Evolutionary conservation across 768 basidiomycete species (phyloP), one percentile per base, ranked within the genome.

Genomic region (Tephrocybe rancida): DNA sequence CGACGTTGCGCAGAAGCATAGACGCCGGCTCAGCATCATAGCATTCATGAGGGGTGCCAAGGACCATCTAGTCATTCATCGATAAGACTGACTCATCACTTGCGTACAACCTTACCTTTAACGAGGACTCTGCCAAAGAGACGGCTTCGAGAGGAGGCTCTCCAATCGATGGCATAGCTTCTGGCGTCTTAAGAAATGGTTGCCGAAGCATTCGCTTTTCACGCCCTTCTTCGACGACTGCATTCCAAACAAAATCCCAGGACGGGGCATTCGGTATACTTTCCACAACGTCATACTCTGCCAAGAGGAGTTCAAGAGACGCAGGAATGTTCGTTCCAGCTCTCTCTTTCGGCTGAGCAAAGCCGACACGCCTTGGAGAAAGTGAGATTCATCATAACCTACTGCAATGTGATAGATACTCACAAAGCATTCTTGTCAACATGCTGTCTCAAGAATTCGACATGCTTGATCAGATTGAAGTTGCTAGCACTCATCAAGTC

Each of bases 351-450:
- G 70, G 70, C 57, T 84, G 76, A 42, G 77, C 72, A 60, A 84
- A 84, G 16, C 86, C 86, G 51, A 87, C 84, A 16, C 86, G 83
- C 56, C 88, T 88, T 7, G n/a, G n/a, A 26, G 41, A 48, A 22
- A 57, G 26, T 68, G 52, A 63, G 59, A 27, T 57, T 37, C 44
- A 43, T n/a, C 9, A 38, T 22, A 27, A 44, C 13, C 26, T 10
- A 22, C 30, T 51, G 11, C 26, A 47, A 18, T 24, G 32, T 39
- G 27, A 8, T 50, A 43, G n/a, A 7, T 30, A 81, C 92, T 71
- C 63, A 95, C 95, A 97, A 61, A 1, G 87, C 84, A 65, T 85
- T 87, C 71, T 97, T 97, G 65, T 95, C 91, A 26, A 97, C 76
- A 61, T 92, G 81, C 9, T 77, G 77, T 37, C 95, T 81, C 48